Conservation (phyloP, 108 stramenopile genomes). For the Schizochytrium sp. region DNA sequence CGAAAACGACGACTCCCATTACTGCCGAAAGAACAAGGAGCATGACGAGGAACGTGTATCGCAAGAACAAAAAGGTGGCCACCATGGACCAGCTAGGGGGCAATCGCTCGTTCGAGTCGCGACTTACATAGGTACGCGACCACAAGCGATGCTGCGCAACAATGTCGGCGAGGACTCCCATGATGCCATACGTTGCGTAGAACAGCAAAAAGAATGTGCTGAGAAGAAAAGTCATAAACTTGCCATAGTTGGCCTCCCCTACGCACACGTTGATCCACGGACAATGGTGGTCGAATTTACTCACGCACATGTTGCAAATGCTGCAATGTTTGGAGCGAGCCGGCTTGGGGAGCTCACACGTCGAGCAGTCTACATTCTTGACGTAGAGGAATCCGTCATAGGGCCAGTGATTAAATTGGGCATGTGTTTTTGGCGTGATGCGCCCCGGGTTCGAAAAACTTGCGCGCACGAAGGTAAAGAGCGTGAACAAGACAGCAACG, state of each 20-base stretch:
- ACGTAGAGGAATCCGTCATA: conserved; percentile 6
- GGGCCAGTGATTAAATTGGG: neutral
- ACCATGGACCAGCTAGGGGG: neutral
- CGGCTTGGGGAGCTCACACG: conserved; percentile 43
- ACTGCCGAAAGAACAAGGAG: conserved; percentile 33
- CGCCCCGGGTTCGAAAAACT: neutral
- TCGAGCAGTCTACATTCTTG: conserved; percentile 25
- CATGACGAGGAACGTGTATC: neutral
- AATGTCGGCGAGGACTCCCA: neutral
- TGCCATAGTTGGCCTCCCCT: conserved; percentile 40
- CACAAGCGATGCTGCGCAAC: neutral
- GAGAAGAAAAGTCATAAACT: conserved; percentile 21
- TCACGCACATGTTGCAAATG: conserved; percentile 40
- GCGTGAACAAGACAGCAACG: neutral
- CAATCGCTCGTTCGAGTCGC: neutral
- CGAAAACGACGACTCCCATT: conserved; percentile 35
- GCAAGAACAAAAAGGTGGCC: neutral
- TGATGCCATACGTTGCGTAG: neutral
- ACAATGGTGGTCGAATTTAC: conserved; percentile 35
- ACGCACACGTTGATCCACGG: conserved; percentile 44
- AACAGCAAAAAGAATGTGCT: neutral
- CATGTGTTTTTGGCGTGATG: neutral
- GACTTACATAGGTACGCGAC: neutral
- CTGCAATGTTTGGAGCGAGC: conserved; percentile 45
- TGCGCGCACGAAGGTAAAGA: neutral